Evolutionary conservation across 148 eudicot genomes (phyloP), one percentile per base, ranked within the genome.

Genomic region (Amaranthus hypochondriacus): DNA sequence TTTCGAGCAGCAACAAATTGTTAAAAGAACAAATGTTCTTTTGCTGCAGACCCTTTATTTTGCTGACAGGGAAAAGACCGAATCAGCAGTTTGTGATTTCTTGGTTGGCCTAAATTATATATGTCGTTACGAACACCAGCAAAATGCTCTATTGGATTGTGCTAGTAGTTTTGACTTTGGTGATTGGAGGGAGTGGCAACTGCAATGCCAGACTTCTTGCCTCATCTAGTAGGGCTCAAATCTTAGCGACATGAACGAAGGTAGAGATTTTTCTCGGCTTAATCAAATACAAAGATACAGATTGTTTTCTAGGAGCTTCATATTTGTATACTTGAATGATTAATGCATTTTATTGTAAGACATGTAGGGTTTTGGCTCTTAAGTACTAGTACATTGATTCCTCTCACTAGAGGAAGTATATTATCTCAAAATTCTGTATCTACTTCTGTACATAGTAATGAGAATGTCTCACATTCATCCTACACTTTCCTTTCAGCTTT

Each of bases 81-180:
- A 95, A 81, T 84, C 85, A 12, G 92, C 93, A 56, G 86, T 95
- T 3, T 90, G 93, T 73, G 93, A 95, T 66, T 81, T 95, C 15
- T 78, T 92, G 13, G 87, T 90, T 48, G 98, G 98, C 55, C 77
- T 95, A 59, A 92, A 90, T 75, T 95, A 88, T 70, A 92, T 92
- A 42, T 95, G 97, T 70, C 89, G 94, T 0, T 95, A 88, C 53
- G 98, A 95, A 80, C 97, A 92, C 28, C 98, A 94, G 76, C 97
- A 92, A 61, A 94, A 94, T 72, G 98, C 98, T 4, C 76, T 94
- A 55, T 79, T 92, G 77, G 97, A 94, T 69, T 94, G 97, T 75
- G 88, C 95, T 10, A 87, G 96, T 76, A 92, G 98, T 84, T 91
- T 94, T 5, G 98, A 92, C 69, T 83, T 92, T 61, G 93, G 90